Base-by-base conservation (phyloP, 1,139 yeast genomes). In the Scheffersomyces quercinus region DNA sequence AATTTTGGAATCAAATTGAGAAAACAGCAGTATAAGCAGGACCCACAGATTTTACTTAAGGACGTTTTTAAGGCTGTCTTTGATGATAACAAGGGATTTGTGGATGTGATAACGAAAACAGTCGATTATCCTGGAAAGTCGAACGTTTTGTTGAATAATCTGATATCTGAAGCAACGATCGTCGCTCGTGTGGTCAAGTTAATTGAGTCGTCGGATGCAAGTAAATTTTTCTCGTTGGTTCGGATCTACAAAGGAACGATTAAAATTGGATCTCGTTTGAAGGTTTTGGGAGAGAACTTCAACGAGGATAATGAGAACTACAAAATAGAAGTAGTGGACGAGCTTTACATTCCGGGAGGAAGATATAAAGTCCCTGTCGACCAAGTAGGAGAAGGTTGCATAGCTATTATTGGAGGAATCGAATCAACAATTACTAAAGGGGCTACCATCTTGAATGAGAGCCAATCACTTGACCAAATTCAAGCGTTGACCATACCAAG, bases 371-470 rank as follows among this genome's bases (percentile, higher is more conserved):
- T 85, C 0, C 77, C 82, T 0, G 73, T 87, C 0, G 67, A 73
- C 1, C 70, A 72, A 20, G 82, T 85, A 0, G 69, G 75, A 4
- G 77, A 78, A 1, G 97, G 97, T 0, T 75, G 79, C 28, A 66
- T 89, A 44, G 93, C 82, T 0, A 56, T 91, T 5, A 64, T 90
- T 1, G 74, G 79, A 6, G 96, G 96, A 1, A 66, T 85, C 28
- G 83, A 82, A 41, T 52, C 70, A 16, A 64, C 73, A 40, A 70
- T 85, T 51, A 69, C 71, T 36, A 87, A 86, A 57, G 69, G 81
- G 28, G 88, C 88, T 4, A 76, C 89, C 0, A 57, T 87, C 1
- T 68, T 67, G 48, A 67, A 62, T 15, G 45, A 50, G 6, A 13
- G 9, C 36, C 38, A 12, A 12, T 31, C 3, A 43, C 43, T 16